A percentile compares a stretch with the other conserved stretches of the same genome.
Evolutionary conservation across 306 rosid genomes (phyloP).

Genomic region (Inga leiocalycina): DNA sequence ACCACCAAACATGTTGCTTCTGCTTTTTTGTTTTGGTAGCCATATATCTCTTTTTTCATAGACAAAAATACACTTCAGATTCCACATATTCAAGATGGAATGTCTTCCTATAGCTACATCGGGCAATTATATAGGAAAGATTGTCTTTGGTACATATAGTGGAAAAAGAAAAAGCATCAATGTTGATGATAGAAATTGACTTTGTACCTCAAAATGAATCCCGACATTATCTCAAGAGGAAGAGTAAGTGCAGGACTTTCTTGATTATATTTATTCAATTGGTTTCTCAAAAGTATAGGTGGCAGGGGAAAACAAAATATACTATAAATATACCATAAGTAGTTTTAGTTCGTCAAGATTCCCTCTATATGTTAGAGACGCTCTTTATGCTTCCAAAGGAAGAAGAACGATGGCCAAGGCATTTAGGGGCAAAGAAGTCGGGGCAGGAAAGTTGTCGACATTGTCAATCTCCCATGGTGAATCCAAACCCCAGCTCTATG

Average conservation of each 20-base stretch:
- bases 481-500: no score
- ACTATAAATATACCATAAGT: no score
- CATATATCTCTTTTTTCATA: background rate
- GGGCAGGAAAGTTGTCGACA: no score
- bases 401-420: no score
- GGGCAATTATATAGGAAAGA: background rate
- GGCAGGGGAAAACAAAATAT: no score
- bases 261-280: background rate
- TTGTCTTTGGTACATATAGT: background rate
- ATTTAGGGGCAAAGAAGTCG: no score
- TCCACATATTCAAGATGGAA: background rate
- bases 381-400: no score
- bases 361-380: no score
- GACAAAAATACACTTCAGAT: background rate
- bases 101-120: background rate
- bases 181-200: background rate
- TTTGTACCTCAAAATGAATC: no score
- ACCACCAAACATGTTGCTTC: no score
- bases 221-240: background rate
- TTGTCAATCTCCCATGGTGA: no score
- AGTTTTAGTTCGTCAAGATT: no score
- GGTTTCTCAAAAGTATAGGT: background rate
- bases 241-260: background rate
- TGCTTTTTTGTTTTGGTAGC: background rate
- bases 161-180: background rate